These are phyloP conservation scores for Firmiana major DNA, from an alignment of 345 rosid species.

Conservation along the genomic window DNA sequence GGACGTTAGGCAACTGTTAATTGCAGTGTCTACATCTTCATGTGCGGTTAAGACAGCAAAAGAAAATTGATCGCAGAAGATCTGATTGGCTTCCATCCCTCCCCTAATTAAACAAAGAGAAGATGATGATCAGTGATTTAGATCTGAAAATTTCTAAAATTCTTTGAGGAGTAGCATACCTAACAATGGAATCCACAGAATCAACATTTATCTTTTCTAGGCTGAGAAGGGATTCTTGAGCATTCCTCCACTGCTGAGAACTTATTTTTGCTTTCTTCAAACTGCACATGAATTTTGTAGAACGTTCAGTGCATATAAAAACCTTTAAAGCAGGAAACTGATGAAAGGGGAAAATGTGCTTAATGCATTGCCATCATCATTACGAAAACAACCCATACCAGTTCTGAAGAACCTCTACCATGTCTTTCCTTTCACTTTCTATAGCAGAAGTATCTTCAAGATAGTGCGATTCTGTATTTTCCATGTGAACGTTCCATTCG, in stretches of 20 bases:
- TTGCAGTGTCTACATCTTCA: constrained; percentile 59
- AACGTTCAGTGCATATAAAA: constrained; percentile 18
- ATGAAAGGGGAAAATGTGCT: constrained; percentile 3
- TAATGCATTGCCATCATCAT: not conserved
- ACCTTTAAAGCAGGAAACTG: not conserved
- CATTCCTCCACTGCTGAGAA: constrained; percentile 77
- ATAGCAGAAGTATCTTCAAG: constrained; percentile 67
- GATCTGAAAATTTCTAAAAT: not conserved
- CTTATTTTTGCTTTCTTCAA: constrained; percentile 72
- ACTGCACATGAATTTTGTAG: constrained; percentile 36
- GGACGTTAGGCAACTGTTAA: constrained; percentile 59
- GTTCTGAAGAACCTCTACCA: constrained; percentile 72
- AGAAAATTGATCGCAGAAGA: constrained; percentile 54
- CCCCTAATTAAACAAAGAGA: constrained; percentile 39
- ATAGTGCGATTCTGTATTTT: constrained; percentile 68
- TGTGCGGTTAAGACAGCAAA: constrained; percentile 70
- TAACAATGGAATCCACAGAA: constrained; percentile 81
- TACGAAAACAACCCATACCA: constrained; percentile 44
- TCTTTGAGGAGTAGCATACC: constrained; percentile 41
- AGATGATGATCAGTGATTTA: not conserved
- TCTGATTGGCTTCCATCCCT: constrained; percentile 77
- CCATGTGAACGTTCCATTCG: constrained; percentile 83
- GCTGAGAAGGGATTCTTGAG: constrained; percentile 77
- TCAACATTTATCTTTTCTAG: constrained; percentile 77
- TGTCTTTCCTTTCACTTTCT: constrained; percentile 68